phyloP scores from a whole-genome alignment of 495 filamentous ascomycete genomes.

The Clohesyomyces aquaticus region DNA sequence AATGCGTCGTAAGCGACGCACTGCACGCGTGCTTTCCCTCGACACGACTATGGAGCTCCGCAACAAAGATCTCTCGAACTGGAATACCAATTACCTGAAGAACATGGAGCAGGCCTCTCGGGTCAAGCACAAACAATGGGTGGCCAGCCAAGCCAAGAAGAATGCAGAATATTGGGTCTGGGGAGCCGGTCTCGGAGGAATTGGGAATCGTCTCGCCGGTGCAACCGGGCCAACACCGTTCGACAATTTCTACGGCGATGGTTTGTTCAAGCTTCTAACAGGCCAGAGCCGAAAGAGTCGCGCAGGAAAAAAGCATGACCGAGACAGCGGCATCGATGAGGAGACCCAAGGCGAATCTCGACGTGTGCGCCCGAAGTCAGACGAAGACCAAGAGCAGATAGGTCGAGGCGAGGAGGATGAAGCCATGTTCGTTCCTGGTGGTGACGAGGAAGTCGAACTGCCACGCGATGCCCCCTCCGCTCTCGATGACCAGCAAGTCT shows the following conservation, averaged over 20 bases:
- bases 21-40: constrained; percentile 30
- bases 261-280: constrained; percentile 54
- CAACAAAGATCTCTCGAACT: constrained; percentile 45
- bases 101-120: constrained; percentile 43
- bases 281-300: constrained; percentile 36
- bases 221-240: constrained; percentile 52
- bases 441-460: constrained; percentile 54
- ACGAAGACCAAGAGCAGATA: constrained; percentile 50
- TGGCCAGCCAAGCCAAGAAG: constrained; percentile 42
- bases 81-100: constrained; percentile 46
- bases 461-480: constrained; percentile 62
- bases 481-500: constrained; percentile 59
- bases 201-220: constrained; percentile 56
- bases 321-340: constrained; percentile 46
- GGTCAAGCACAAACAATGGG: constrained; percentile 31
- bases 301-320: constrained; percentile 51
- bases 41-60: constrained; percentile 45
- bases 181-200: constrained; percentile 50
- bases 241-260: constrained; percentile 59
- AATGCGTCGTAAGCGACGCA: constrained; percentile 29
- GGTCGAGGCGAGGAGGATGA: constrained; percentile 53
- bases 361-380: constrained; percentile 50
- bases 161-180: constrained; percentile 49
- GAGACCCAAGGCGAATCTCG: constrained; percentile 48
- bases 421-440: constrained; percentile 43